Percentiles rank a stretch among this genome's conserved stretches.
Evolutionary conservation across 2,329 filamentous ascomycete genomes (phyloP).

Genomic region (Hymenoscyphus fructigenus): DNA sequence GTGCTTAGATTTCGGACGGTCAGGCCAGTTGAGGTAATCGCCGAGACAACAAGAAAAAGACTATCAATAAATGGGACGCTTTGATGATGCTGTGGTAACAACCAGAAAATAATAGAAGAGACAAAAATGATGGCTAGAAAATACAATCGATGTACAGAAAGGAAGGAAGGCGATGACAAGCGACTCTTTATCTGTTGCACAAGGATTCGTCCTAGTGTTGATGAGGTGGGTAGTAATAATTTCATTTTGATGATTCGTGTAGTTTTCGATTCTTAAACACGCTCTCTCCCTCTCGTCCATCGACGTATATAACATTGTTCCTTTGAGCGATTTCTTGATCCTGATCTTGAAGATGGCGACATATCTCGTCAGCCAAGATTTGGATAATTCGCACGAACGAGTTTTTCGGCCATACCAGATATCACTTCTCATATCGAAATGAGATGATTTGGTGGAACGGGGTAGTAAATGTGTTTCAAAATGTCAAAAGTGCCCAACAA

Average conservation of each 20-base stretch:
- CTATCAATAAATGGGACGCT: constrained; percentile 61
- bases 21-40: constrained; percentile 66
- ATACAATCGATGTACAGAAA: constrained; percentile 66
- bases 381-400: not conserved
- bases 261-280: not conserved
- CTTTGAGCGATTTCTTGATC: constrained; percentile 4
- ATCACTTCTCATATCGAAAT: not conserved
- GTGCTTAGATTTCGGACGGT: constrained; percentile 65
- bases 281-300: not conserved
- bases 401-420: not conserved
- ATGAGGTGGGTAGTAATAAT: not conserved
- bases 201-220: constrained; percentile 1
- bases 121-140: constrained; percentile 58
- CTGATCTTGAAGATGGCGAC: not conserved
- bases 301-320: constrained; percentile 4
- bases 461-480: not conserved
- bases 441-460: not conserved
- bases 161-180: constrained; percentile 6
- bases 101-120: constrained; percentile 61
- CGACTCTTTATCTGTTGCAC: constrained; percentile 4
- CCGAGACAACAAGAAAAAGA: constrained; percentile 64
- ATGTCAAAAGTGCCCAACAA: not conserved
- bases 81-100: constrained; percentile 48
- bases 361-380: not conserved
- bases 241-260: constrained; percentile 3